A percentile compares a stretch with the other conserved stretches of the same genome.
phyloP scores from a whole-genome alignment of 306 rosid species.

The Ziziphus jujuba region DNA sequence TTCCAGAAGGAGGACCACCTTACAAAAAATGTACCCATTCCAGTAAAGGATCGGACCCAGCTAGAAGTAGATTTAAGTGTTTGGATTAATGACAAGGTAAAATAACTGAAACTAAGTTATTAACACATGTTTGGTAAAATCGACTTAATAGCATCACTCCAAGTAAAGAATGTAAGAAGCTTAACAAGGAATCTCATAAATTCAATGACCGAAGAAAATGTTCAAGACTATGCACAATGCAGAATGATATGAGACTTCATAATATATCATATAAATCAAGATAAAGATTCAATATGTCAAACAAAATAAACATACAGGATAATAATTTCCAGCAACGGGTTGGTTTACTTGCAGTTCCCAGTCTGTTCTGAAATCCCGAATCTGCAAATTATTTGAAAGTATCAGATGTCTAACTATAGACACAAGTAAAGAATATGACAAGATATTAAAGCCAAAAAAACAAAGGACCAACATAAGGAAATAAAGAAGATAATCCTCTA shows the following conservation, averaged over 20 bases:
- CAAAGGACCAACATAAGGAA: neutral
- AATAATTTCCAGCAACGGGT: slow-evolving; percentile 40
- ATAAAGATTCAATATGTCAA: slow-evolving; percentile 5
- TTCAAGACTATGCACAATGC: neutral
- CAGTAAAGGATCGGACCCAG: no score
- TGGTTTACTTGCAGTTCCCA: slow-evolving; percentile 38
- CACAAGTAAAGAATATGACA: neutral
- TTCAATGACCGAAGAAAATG: no score
- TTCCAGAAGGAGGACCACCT: no score
- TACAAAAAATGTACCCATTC: no score
- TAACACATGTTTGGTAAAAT: no score
- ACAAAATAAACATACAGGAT: slow-evolving; percentile 26
- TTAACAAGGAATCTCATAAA: no score
- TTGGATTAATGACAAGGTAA: no score
- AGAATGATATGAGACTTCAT: neutral
- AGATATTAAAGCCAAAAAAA: neutral
- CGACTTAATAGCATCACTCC: no score
- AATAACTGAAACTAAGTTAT: no score
- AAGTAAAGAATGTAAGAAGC: no score
- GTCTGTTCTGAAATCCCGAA: slow-evolving; percentile 36
- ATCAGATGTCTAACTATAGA: neutral
- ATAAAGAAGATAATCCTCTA: neutral
- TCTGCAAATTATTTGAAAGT: slow-evolving; percentile 24
- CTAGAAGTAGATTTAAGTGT: no score
- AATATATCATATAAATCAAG: neutral